Base-by-base conservation (phyloP, 2,329 filamentous ascomycete species). In the Aspergillus uvarum region DNA sequence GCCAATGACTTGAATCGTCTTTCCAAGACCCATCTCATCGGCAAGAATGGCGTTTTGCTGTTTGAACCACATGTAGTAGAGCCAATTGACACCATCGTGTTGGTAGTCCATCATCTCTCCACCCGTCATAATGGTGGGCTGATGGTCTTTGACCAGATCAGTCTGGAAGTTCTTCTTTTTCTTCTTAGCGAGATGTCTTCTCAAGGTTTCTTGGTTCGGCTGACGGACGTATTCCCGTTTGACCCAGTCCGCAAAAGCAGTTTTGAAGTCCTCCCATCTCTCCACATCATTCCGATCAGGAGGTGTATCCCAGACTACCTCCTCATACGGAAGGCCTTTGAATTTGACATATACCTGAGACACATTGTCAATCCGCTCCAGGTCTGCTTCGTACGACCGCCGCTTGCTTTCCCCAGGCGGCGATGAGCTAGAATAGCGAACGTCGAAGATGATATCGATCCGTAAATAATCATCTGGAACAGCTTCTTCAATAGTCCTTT, bases 1-100 rank as follows among this genome's bases (percentile, higher is more conserved):
- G 2, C 88, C 86, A 61, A 98, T 90, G 55, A 97, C 87, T 73
- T 99, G 95, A 32, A 99, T 91, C 0, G 95, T 99, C 79, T 99
- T 99, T 32, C 95, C 95, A 2, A 99, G 85, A 47, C 95, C 95
- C 95, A 99, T 99, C 72, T 99, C 95, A 71, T 99, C 95, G 0
- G 95, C 95, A 6, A 98, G 84, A 60, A 98, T 94, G 29, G 92
- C 90, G 69, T 95, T 98, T 70, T 90, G 88, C 66, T 88, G 83
- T 54, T 85, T 82, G 68, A 92, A 90, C 81, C 91, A 98, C 71
- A 95, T 95, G 73, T 90, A 93, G 60, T 96, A 88, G 2, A 99
- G 84, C 93, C 95, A 99, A 69, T 98, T 97, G 54, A 97, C 81
- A 21, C 95, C 95, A 60, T 97, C 91, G 49, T 96, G 79, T 73